Percentiles rank a stretch among this genome's conserved stretches.
phyloP scores from a whole-genome alignment of 2,329 filamentous ascomycete genomes.

The Biscogniauxia marginata region DNA sequence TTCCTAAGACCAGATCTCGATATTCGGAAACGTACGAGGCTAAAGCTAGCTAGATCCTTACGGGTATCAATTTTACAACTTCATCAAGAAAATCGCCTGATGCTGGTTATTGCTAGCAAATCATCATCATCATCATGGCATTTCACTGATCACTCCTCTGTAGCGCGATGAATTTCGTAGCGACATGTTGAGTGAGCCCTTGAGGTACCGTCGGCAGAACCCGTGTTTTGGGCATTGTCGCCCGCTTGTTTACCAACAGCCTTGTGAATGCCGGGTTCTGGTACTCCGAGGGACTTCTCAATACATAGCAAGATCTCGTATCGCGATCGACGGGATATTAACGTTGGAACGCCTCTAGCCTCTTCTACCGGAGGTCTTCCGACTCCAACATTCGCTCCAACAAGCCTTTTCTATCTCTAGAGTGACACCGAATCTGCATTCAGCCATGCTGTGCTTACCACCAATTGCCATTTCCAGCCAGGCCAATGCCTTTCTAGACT shows the following conservation, averaged over 20 bases:
- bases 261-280: not conserved
- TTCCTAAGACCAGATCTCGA: not conserved
- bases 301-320: not conserved
- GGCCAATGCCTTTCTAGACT: not conserved
- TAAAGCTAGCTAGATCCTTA: not conserved
- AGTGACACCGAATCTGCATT: not conserved
- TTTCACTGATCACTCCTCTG: not conserved
- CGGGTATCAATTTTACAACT: not conserved
- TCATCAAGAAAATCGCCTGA: not conserved
- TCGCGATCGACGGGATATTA: not conserved
- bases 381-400: not conserved
- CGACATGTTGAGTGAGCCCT: not conserved
- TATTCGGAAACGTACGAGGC: not conserved
- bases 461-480: not conserved
- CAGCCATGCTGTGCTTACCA: not conserved
- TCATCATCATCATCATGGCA: not conserved
- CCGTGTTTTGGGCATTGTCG: not conserved
- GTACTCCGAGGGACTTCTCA: not conserved
- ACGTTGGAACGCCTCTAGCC: not conserved
- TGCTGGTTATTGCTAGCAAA: not conserved
- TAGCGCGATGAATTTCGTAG: not conserved
- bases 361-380: not conserved
- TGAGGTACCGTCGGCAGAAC: not conserved
- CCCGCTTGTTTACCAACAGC: not conserved
- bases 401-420: not conserved